A percentile compares a stretch with the other conserved stretches of the same genome.
These are phyloP conservation scores for Coprinellus aureogranulatus DNA, from an alignment of 768 basidiomycete species.

Conservation along the genomic window DNA sequence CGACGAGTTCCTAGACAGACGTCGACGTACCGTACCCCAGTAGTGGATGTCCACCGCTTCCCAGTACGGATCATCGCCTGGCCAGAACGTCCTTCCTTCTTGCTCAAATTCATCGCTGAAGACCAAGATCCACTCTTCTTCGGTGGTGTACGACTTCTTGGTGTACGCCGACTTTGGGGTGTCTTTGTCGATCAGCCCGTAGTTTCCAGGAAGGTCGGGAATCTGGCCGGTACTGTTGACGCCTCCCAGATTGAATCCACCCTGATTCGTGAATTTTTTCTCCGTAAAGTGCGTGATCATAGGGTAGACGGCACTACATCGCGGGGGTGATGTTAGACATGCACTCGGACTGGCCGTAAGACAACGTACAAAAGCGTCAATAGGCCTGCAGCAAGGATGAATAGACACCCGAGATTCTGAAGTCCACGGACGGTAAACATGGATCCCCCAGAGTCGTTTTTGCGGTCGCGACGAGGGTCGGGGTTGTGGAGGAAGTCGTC, in stretches of 20 bases:
- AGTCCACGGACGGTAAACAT: slow-evolving; percentile 61
- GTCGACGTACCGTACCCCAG: slow-evolving; percentile 50
- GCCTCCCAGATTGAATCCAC: slow-evolving; percentile 70
- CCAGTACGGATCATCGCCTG: slow-evolving; percentile 67
- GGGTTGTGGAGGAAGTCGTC: slow-evolving; percentile 68
- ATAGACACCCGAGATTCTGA: slow-evolving; percentile 63
- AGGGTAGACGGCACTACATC: slow-evolving; percentile 36
- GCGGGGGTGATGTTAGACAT: slow-evolving; percentile 5
- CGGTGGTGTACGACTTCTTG: slow-evolving; percentile 50
- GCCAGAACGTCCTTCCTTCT: slow-evolving; percentile 67
- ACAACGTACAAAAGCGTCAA: slow-evolving; percentile 53
- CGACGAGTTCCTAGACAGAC: too few species aligned
- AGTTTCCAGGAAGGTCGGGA: slow-evolving; percentile 50
- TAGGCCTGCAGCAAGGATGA: slow-evolving; percentile 45
- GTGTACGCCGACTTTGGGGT: slow-evolving; percentile 59
- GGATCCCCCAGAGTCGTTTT: slow-evolving; percentile 53
- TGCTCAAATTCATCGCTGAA: slow-evolving; percentile 81
- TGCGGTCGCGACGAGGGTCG: slow-evolving; percentile 49
- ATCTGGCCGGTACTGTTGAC: slow-evolving; percentile 70
- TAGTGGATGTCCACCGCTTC: slow-evolving; percentile 63
- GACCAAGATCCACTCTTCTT: slow-evolving; percentile 51
- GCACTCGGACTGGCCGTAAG: neutral
- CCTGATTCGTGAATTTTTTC: slow-evolving; percentile 30
- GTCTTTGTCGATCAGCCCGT: slow-evolving; percentile 67
- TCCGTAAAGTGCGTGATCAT: slow-evolving; percentile 12